Evolutionary conservation across 441 rosid species (phyloP).

Genomic region (Syzygium malaccense): DNA sequence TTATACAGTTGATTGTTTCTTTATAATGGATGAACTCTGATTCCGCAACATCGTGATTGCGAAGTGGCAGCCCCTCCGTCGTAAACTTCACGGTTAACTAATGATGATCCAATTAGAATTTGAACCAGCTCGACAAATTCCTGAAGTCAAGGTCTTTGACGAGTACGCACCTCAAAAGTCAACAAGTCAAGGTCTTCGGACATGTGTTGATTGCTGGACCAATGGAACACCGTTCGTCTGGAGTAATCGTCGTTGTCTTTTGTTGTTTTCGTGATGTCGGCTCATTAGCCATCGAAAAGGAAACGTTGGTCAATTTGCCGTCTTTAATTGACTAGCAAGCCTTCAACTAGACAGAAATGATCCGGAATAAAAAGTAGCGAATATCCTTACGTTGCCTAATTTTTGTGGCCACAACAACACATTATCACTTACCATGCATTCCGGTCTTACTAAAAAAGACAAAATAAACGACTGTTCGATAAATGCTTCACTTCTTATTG

Average conservation of each 20-base stretch:
- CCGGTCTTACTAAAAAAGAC: no score
- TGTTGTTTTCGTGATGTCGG: background rate
- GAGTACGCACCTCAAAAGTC: no score
- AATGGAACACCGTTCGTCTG: no score
- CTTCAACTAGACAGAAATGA: background rate
- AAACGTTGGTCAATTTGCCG: background rate
- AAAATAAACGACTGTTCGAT: background rate
- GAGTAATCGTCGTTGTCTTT: background rate
- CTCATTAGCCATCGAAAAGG: background rate
- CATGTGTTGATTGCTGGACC: no score
- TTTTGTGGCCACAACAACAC: background rate
- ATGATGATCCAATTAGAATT: no score
- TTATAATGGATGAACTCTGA: no score
- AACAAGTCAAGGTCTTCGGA: no score
- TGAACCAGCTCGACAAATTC: no score
- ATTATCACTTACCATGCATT: background rate
- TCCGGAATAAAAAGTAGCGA: rapidly evolving
- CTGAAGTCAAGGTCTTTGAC: no score
- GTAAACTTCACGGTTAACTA: background rate
- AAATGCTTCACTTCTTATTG: background rate
- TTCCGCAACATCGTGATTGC: no score
- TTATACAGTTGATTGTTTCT: no score
- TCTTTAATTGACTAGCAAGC: background rate
- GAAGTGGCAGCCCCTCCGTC: background rate
- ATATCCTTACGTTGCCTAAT: background rate